Evolutionary conservation across 2,329 filamentous ascomycete species (phyloP), one percentile per base, ranked within the genome.

Genomic region (Parascedosporium putredinis): DNA sequence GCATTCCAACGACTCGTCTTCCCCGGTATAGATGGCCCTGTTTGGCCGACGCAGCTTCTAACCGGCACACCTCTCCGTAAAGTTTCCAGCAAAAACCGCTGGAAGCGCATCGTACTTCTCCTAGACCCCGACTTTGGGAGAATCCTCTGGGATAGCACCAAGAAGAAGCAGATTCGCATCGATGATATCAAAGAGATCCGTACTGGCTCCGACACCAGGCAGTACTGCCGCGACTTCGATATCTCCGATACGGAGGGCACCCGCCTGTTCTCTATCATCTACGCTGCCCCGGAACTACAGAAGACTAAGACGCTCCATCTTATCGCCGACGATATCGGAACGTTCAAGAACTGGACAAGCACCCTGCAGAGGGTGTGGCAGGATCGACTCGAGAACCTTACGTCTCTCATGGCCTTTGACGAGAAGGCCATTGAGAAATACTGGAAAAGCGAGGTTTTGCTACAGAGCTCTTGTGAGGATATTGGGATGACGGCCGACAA

Each of bases 151-250:
- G 86, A 95, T 64, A 78, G 81, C 44, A 79, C 76, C 7, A 83
- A 86, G 1, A 79, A 81, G 22, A 97, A 96, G 64, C 82, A 81
- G 49, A 85, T 98, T 55, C 94, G 95, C 64, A 87, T 98, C 54
- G 93, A 98, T 60, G 89, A 97, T 63, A 91, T 98, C 59, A 85
- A 87, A 60, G 89, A 95, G 60, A 89, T 97, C 45, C 83, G 90
- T 54, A 81, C 83, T 29, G 89, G 88, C 16, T 78, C 78, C 10
- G 88, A 97, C 62, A 88, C 91, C 16, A 81, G 86, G 51, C 91
- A 95, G 62, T 95, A 95, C 62, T 84, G 88, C 38, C 82, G 91
- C 58, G 90, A 96, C 64, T 87, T 86, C 60, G 79, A 81, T 34
- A 71, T 93, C 20, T 69, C 83, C 1, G 77, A 83, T 47, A 70